phyloP scores from a whole-genome alignment of 2,329 filamentous ascomycete genomes.

The Arthrobotrys sphaeroides region DNA sequence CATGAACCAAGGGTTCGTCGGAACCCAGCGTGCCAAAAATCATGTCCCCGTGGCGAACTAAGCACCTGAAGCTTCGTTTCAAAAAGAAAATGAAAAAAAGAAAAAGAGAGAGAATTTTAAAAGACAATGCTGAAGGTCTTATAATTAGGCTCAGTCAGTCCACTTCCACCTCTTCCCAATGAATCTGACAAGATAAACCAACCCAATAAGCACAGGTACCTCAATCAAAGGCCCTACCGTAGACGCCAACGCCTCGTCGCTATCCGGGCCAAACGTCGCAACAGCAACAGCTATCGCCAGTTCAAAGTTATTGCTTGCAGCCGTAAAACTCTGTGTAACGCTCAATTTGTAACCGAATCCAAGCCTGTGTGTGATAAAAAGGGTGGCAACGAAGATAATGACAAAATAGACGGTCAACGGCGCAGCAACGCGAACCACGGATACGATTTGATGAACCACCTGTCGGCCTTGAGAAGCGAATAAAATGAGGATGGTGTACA shows the following conservation, averaged over 20 bases:
- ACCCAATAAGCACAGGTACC: slow-evolving; percentile 78
- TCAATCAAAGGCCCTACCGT: slow-evolving; percentile 88
- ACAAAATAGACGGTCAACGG: slow-evolving; percentile 84
- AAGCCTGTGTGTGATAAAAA: slow-evolving; percentile 70
- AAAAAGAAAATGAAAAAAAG: no score
- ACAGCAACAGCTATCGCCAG: slow-evolving; percentile 88
- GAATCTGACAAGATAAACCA: slow-evolving; percentile 78
- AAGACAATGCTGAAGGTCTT: no score
- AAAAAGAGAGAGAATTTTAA: no score
- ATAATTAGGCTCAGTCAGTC: slow-evolving; percentile 63
- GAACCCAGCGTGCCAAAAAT: no score
- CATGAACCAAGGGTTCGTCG: no score
- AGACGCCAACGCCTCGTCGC: slow-evolving; percentile 80
- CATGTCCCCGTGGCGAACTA: no score
- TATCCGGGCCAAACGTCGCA: slow-evolving; percentile 78
- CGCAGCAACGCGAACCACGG: slow-evolving; percentile 81
- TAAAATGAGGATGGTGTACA: slow-evolving; percentile 86
- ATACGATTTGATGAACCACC: slow-evolving; percentile 83
- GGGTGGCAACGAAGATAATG: slow-evolving; percentile 75
- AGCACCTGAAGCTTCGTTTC: no score
- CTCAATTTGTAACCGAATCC: slow-evolving; percentile 76
- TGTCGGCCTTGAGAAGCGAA: slow-evolving; percentile 82
- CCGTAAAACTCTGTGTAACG: slow-evolving; percentile 84
- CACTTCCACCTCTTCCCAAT: slow-evolving; percentile 68
- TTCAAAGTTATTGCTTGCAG: slow-evolving; percentile 93